phyloP scores from a whole-genome alignment of 176 grass and related monocot genomes.

The Olyra latifolia region DNA sequence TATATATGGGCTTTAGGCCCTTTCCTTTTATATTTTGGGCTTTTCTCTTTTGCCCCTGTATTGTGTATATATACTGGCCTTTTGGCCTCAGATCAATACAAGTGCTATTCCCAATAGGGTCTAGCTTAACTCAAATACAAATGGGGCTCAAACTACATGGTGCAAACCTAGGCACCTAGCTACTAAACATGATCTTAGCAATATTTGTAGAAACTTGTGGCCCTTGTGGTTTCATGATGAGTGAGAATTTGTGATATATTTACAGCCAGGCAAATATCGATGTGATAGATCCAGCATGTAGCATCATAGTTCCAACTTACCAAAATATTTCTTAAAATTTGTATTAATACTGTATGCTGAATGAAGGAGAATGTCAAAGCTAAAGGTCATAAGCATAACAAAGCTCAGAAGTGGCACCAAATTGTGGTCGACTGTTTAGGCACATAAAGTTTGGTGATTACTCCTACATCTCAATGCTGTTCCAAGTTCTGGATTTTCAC shows the following conservation, averaged over 20 bases:
- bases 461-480: not conserved
- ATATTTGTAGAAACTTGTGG: slow-evolving; percentile 8
- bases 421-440: not conserved
- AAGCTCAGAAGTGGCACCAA: not conserved
- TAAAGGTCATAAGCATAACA: not conserved
- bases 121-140: slow-evolving; percentile 6
- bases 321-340: slow-evolving; percentile 11
- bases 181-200: slow-evolving; percentile 1
- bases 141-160: not conserved
- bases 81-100: no score
- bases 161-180: not conserved
- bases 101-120: no score
- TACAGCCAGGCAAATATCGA: not conserved
- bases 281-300: not conserved
- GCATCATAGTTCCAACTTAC: not conserved
- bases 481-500: not conserved
- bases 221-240: slow-evolving; percentile 6
- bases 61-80: no score
- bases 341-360: not conserved
- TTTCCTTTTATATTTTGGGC: no score
- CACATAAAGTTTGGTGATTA: not conserved
- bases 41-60: no score
- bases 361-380: not conserved
- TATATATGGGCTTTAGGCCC: no score
- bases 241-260: not conserved